Evolutionary conservation across 169 alveolate genomes (phyloP), one percentile per base, ranked within the genome.

Genomic region (Toxoplasma gondii): DNA sequence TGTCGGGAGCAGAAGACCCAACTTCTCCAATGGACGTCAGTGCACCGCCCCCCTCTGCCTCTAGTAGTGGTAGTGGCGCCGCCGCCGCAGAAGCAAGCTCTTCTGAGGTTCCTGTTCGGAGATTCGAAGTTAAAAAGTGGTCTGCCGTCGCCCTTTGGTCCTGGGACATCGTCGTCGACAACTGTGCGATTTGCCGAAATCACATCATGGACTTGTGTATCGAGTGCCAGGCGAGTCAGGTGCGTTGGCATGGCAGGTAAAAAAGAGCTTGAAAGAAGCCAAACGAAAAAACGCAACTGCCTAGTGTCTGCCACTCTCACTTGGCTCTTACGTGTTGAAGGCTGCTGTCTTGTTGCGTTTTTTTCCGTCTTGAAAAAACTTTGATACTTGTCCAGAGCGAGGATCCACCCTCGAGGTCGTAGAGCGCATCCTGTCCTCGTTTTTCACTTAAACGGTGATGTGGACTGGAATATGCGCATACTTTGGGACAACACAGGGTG

Each of bases 141-240:
- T 98, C 98, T 90, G 99, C 99, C 41, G 99, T 99, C 45, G 99
- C 99, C 41, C 97, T 99, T 31, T 99, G 99, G 99, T 98, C 99
- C 45, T 99, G 99, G 99, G 99, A 99, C 96, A 98, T 99, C 93
- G 98, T 98, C 81, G 99, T 99, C 70, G 99, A 99, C 95, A 99
- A 99, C 97, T 99, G 99, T 92, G 99, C 99, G 41, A 99, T 99
- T 82, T 99, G 99, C 96, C 97, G 99, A 96, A 99, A 99, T 94
- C 99, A 99, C 96, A 99, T 99, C 93, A 99, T 98, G 99, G 99
- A 99, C 94, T 98, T 98, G 54, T 99, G 99, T 39, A 92, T 92
- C 54, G 95, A 92, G 87, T 92, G 95, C 88, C 95, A 92, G 54
- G 92, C 95, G 27, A 92, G 82, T 70, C 93, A 92, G 91, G 94